Percentiles rank a stretch among this genome's conserved stretches.
phyloP scores from a whole-genome alignment of 495 filamentous ascomycete genomes.

The Bathelium albidoporum region DNA sequence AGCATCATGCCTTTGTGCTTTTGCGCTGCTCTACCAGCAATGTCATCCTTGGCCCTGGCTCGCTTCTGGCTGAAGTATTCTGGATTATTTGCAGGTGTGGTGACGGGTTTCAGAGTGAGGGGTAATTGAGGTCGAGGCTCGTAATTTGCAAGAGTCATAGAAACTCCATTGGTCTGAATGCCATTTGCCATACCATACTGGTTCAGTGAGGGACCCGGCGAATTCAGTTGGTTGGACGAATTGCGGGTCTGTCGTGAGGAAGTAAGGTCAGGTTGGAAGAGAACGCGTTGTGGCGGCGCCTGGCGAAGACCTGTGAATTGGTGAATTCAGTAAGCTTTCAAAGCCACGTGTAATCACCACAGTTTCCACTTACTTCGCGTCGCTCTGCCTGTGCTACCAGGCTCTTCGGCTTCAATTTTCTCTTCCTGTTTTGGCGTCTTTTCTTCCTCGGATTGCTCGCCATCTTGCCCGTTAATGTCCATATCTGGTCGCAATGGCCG shows the following conservation, averaged over 20 bases:
- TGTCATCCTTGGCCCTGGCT: constrained; percentile 21
- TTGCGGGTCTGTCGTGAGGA: constrained; percentile 50
- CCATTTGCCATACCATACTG: constrained; percentile 21
- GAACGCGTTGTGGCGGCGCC: constrained; percentile 63
- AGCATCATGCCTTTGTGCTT: constrained; percentile 41
- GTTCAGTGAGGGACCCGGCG: constrained; percentile 29
- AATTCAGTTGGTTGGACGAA: constrained; percentile 38
- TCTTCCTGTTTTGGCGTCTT: constrained; percentile 56
- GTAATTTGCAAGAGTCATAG: constrained; percentile 46
- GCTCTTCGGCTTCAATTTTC: constrained; percentile 48
- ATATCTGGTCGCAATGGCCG: constrained; percentile 31
- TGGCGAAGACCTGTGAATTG: constrained; percentile 52
- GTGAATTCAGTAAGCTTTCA: neutral
- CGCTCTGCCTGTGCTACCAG: constrained; percentile 47
- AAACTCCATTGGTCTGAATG: constrained; percentile 29
- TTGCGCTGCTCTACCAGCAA: constrained; percentile 17
- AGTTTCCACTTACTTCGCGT: constrained; percentile 41
- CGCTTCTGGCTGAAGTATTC: constrained; percentile 45
- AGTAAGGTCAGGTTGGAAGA: constrained; percentile 70
- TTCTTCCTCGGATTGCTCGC: constrained; percentile 22
- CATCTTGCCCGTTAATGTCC: constrained; percentile 24
- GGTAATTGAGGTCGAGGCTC: constrained; percentile 47
- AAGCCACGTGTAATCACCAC: neutral
- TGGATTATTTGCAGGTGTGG: constrained; percentile 59
- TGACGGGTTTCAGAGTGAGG: constrained; percentile 55